Base-by-base conservation (phyloP, 1,139 yeast species). In the Hemisphaericaspora xylofermentans region DNA sequence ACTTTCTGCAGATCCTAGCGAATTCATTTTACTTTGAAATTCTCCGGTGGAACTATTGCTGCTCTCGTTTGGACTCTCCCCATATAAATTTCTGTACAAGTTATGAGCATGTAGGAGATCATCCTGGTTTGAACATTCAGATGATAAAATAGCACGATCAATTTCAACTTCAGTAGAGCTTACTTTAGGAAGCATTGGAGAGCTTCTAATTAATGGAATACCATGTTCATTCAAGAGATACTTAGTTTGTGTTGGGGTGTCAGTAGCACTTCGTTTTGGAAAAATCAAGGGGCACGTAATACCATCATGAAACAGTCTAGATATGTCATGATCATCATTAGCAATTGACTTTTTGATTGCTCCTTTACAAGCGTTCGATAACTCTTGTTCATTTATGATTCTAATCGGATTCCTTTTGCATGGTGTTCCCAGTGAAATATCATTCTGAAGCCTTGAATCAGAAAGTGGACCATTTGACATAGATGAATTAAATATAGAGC, bases 91-190 rank as follows among this genome's bases (percentile, higher is more conserved):
- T 6, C 43, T 33, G 33, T 47, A 50, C 12, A 50, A 38, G 24
- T 43, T 43, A n/a, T 36, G 35, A 9, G 40, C 42, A 33, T 31
- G 39, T 9, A 37, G 13, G 2, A 40, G 17, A 9, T 47, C 49
- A 35, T 47, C 51, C 17, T 45, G 43, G 31, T 44, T 40, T 6
- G 43, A 50, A 22, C 45, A 51, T 24, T 58, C 61, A 8, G 58
- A 51, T n/a, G 57, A 56, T 19, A 56, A 36, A 32, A 55, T 54
- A 6, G 56, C 60, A 14, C 47, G 38, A 36, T 58, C 61, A 10
- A 57, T 51, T 31, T 51, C 58, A 27, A 52, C 32, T n/a, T 44
- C 44, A 2, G 37, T 36, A 19, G 42, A 34, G 15, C 17, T 29
- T 19, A 15, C 30, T n/a, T 22, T 24, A 8, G 31, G 19, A 9